Conservation (phyloP, 306 rosid species). For the Cajanus cajan region DNA sequence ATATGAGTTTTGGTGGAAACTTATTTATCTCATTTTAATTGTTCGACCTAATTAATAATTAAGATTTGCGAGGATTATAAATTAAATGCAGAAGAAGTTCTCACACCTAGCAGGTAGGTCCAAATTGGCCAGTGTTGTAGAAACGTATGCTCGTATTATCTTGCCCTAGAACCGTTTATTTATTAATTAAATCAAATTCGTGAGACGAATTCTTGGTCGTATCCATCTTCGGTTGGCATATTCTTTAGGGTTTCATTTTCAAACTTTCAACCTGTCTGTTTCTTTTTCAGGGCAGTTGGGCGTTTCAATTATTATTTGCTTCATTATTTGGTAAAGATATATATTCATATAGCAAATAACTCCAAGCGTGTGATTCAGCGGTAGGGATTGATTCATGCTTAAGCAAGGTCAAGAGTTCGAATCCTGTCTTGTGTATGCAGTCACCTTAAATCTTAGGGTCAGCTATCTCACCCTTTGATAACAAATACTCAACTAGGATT, state of each 20-base stretch:
- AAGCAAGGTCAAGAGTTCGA: too few relatives aligned
- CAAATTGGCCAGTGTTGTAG: background rate
- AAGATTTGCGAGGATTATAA: background rate
- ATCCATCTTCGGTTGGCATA: constrained; percentile 20
- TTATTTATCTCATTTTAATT: background rate
- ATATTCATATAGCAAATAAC: background rate
- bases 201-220: constrained; percentile 1
- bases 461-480: too few relatives aligned
- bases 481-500: too few relatives aligned
- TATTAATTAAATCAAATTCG: background rate
- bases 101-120: background rate
- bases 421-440: too few relatives aligned
- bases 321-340: background rate
- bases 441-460: too few relatives aligned
- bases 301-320: constrained; percentile 33
- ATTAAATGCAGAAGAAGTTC: background rate
- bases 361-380: too few relatives aligned
- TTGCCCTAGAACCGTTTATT: background rate
- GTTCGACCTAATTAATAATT: background rate
- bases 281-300: constrained; percentile 34
- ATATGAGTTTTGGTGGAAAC: background rate
- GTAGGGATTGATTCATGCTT: too few relatives aligned
- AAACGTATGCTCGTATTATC: background rate
- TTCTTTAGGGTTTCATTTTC: constrained; percentile 22
- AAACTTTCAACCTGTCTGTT: constrained; percentile 8